These are phyloP conservation scores for Lasiosphaeria hispida DNA, from an alignment of 495 filamentous ascomycete species.

Conservation along the genomic window DNA sequence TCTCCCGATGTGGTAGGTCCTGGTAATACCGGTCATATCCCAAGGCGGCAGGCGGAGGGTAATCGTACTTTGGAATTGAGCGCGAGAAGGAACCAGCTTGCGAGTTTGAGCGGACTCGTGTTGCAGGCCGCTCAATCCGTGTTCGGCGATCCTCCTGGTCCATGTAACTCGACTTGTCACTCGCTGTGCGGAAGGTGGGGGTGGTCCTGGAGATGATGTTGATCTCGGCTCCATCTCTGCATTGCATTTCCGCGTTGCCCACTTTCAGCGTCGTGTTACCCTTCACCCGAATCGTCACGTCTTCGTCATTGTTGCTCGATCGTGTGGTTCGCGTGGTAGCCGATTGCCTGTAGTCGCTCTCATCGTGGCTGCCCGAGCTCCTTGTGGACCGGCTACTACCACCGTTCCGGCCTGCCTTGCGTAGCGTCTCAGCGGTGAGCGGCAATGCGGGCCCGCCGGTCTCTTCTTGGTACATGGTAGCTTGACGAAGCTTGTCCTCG, in stretches of 20 bases:
- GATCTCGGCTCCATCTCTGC: constrained; percentile 51
- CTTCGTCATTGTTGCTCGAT: constrained; percentile 46
- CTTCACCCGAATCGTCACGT: constrained; percentile 53
- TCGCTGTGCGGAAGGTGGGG: constrained; percentile 31
- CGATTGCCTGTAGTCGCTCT: constrained; percentile 55
- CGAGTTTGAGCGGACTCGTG: constrained; percentile 39
- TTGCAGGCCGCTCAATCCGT: constrained; percentile 39
- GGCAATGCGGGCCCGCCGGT: constrained; percentile 40
- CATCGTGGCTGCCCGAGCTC: constrained; percentile 53
- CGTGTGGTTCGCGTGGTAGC: constrained; percentile 55
- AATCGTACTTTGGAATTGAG: constrained; percentile 23
- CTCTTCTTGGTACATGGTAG: constrained; percentile 51
- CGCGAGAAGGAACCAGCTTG: constrained; percentile 44
- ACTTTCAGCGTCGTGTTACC: constrained; percentile 46
- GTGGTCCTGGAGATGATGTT: constrained; percentile 40
- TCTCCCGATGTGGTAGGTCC: neutral
- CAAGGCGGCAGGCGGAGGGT: neutral
- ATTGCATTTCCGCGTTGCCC: constrained; percentile 52
- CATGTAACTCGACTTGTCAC: constrained; percentile 41
- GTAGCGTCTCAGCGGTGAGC: constrained; percentile 51
- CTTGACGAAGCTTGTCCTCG: constrained; percentile 49
- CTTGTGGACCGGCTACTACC: constrained; percentile 52
- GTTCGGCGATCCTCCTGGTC: constrained; percentile 45
- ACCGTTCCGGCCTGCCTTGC: constrained; percentile 41
- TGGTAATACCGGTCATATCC: constrained; percentile 18